A percentile compares a stretch with the other conserved stretches of the same genome.
Conservation (phyloP, 371 early-diverging fungal genomes). For the Lichtheimia ornata region DNA sequence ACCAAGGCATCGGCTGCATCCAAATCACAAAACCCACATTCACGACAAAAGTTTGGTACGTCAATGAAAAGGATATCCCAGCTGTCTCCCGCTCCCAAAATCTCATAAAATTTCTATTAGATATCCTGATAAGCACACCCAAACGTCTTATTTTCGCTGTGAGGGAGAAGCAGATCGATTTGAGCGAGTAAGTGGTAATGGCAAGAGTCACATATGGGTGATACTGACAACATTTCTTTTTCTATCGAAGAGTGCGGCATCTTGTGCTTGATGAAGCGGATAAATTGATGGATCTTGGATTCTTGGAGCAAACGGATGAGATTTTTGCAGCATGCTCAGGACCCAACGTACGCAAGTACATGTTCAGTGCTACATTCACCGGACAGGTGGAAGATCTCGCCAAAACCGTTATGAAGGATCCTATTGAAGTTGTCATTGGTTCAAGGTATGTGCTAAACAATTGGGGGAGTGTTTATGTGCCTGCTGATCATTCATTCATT, state of each 20-base stretch:
- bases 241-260: constrained; percentile 54
- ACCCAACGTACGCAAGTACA: constrained; percentile 70
- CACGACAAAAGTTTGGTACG: constrained; percentile 72
- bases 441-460: constrained; percentile 58
- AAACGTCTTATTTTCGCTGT: constrained; percentile 88
- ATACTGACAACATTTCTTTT: not conserved
- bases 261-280: constrained; percentile 95
- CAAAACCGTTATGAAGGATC: constrained; percentile 85
- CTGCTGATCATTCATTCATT: not conserved
- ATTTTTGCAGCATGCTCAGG: constrained; percentile 87
- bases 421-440: constrained; percentile 90
- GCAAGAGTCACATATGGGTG: not conserved
- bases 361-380: constrained; percentile 96
- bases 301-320: constrained; percentile 88
- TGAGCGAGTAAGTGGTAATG: constrained; percentile 54
- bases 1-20: constrained; percentile 73
- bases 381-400: constrained; percentile 91
- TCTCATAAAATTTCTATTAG: constrained; percentile 19
- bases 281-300: constrained; percentile 87
- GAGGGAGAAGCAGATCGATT: constrained; percentile 74
- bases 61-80: not conserved
- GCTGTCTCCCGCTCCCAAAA: not conserved
- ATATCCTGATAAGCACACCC: constrained; percentile 92
- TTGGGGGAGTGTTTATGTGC: not conserved
- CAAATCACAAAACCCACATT: constrained; percentile 66